phyloP scores from a whole-genome alignment of 2,329 filamentous ascomycete species.

The Sclerotinia minor region DNA sequence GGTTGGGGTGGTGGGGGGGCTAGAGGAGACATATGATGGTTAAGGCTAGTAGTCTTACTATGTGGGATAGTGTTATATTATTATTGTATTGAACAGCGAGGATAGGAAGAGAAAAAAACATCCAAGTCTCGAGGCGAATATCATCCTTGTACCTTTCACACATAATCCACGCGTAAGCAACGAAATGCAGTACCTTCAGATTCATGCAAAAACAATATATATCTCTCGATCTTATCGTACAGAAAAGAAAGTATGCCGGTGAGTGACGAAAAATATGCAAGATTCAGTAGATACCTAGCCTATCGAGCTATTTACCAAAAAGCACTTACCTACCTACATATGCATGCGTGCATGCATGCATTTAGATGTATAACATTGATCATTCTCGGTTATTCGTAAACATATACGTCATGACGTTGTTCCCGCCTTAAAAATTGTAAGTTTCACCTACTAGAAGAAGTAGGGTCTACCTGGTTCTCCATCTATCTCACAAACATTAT shows the following conservation, averaged over 20 bases:
- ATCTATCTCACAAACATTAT: background rate
- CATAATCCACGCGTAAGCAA: background rate
- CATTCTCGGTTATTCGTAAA: background rate
- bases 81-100: background rate
- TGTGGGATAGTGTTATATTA: background rate
- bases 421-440: background rate
- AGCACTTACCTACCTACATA: background rate
- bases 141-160: too few species aligned
- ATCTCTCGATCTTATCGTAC: background rate
- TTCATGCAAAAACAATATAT: too few species aligned
- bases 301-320: background rate
- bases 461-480: too few species aligned
- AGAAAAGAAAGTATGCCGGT: background rate
- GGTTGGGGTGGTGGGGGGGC: too few species aligned
- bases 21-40: background rate
- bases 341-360: too few species aligned
- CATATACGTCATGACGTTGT: constrained; percentile 8
- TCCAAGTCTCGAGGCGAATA: background rate
- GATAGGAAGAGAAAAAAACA: background rate
- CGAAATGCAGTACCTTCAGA: too few species aligned
- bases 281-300: background rate
- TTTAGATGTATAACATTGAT: background rate
- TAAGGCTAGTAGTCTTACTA: background rate
- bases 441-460: background rate
- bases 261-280: background rate